Percentiles rank a stretch among this genome's conserved stretches.
phyloP scores from a whole-genome alignment of 768 basidiomycete species.

The Pleurotus sapidus region DNA sequence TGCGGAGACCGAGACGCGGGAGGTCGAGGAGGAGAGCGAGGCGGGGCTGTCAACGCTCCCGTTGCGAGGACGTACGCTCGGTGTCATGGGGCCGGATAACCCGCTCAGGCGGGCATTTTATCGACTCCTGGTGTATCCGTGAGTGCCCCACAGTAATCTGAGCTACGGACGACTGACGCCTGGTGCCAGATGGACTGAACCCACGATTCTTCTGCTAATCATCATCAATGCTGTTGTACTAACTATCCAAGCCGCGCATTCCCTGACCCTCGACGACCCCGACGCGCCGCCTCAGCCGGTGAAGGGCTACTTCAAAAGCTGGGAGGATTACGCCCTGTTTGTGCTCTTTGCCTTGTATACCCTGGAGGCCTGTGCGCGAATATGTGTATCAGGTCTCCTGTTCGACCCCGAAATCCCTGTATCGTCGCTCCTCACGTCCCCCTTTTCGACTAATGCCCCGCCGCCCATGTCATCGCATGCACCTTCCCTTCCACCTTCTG shows the following conservation, averaged over 20 bases:
- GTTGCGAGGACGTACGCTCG: constrained; percentile 77
- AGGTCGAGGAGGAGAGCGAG: constrained; percentile 34
- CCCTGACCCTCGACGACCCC: constrained; percentile 51
- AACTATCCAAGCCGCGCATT: constrained; percentile 71
- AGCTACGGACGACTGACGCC: no score
- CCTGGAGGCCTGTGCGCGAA: constrained; percentile 88
- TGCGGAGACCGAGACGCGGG: constrained; percentile 10
- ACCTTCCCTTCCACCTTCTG: constrained; percentile 24
- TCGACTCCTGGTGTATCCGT: constrained; percentile 70
- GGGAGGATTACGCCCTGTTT: constrained; percentile 91
- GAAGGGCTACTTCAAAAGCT: constrained; percentile 78
- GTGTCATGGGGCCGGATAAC: constrained; percentile 71
- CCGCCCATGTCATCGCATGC: constrained; percentile 10
- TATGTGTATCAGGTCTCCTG: constrained; percentile 85
- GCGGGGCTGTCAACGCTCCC: constrained; percentile 38
- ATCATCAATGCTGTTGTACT: constrained; percentile 80
- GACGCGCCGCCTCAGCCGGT: constrained; percentile 38
- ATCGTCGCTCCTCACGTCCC: constrained; percentile 42
- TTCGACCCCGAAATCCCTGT: constrained; percentile 76
- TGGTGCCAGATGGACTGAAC: constrained; percentile 76
- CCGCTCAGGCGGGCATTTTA: constrained; percentile 61
- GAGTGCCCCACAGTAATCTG: constrained; percentile 26
- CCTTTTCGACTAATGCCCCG: constrained; percentile 25
- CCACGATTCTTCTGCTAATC: constrained; percentile 78
- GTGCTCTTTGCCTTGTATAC: constrained; percentile 83